Evolutionary conservation across 768 basidiomycete genomes (phyloP).

Genomic region (Rhizopogon roseolus): DNA sequence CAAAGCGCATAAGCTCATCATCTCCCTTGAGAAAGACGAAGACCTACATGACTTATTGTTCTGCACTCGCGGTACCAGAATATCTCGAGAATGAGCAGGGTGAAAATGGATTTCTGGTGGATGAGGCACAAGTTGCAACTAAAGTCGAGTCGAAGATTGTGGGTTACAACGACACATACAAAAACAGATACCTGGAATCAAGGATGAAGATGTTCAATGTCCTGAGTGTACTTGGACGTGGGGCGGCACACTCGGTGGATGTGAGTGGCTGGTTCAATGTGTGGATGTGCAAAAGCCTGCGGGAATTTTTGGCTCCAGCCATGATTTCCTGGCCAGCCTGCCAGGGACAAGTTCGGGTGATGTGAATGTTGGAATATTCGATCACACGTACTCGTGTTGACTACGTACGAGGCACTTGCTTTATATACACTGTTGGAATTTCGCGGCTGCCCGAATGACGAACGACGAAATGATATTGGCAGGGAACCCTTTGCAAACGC

Average conservation of each 20-base stretch:
- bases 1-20: constrained; percentile 29
- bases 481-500: too few relatives aligned
- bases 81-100: constrained; percentile 30
- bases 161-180: neutral
- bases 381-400: too few relatives aligned
- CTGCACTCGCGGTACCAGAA: constrained; percentile 23
- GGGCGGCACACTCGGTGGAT: neutral
- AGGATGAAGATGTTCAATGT: constrained; percentile 18
- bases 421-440: too few relatives aligned
- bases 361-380: too few relatives aligned
- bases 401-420: too few relatives aligned
- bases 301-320: neutral
- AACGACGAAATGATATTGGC: too few relatives aligned
- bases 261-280: neutral
- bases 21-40: constrained; percentile 22
- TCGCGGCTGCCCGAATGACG: too few relatives aligned
- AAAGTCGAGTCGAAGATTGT: constrained; percentile 11
- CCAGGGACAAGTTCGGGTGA: too few relatives aligned
- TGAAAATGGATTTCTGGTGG: constrained; percentile 33
- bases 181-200: constrained; percentile 12
- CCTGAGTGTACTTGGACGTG: neutral
- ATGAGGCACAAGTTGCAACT: constrained; percentile 14
- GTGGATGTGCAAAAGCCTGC: neutral
- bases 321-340: neutral
- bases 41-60: constrained; percentile 38